These are phyloP conservation scores for Epicoccum sorghinum DNA, from an alignment of 2,329 filamentous ascomycete species.

Conservation along the genomic window DNA sequence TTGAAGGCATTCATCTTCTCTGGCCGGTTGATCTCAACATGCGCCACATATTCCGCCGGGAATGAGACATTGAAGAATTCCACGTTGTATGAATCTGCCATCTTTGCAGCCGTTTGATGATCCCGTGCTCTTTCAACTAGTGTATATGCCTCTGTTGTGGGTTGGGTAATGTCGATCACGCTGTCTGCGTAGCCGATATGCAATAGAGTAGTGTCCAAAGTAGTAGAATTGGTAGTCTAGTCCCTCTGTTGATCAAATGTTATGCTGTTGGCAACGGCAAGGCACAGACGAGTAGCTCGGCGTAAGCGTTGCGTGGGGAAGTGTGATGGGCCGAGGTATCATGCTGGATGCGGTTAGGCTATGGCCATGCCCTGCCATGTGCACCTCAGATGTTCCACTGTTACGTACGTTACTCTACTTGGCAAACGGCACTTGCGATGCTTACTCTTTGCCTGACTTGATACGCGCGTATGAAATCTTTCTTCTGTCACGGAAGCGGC, in stretches of 20 bases:
- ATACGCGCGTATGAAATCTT: too few species aligned
- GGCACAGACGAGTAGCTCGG: conserved; percentile 28
- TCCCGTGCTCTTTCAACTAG: conserved; percentile 18
- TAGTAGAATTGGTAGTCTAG: too few species aligned
- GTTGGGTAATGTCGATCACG: neutral
- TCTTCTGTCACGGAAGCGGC: too few species aligned
- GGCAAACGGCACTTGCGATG: neutral
- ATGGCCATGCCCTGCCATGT: neutral
- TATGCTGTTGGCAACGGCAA: neutral
- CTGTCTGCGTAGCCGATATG: too few species aligned
- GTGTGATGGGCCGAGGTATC: conserved; percentile 16
- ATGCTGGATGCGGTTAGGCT: conserved; percentile 13
- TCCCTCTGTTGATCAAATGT: neutral
- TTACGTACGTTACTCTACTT: neutral
- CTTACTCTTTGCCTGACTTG: too few species aligned
- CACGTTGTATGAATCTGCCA: conserved; percentile 54
- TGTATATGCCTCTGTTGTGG: neutral
- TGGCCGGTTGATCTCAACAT: conserved; percentile 89
- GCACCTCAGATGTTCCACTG: neutral
- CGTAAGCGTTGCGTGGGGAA: conserved; percentile 14
- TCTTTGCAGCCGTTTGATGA: conserved; percentile 7
- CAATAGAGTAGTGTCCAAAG: too few species aligned
- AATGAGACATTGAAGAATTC: conserved; percentile 76
- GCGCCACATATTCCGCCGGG: conserved; percentile 75
- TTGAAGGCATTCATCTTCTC: conserved; percentile 88